Percentiles rank a stretch among this genome's conserved stretches.
Evolutionary conservation across 2,329 filamentous ascomycete genomes (phyloP).

Genomic region (Podosphaera aphanis): DNA sequence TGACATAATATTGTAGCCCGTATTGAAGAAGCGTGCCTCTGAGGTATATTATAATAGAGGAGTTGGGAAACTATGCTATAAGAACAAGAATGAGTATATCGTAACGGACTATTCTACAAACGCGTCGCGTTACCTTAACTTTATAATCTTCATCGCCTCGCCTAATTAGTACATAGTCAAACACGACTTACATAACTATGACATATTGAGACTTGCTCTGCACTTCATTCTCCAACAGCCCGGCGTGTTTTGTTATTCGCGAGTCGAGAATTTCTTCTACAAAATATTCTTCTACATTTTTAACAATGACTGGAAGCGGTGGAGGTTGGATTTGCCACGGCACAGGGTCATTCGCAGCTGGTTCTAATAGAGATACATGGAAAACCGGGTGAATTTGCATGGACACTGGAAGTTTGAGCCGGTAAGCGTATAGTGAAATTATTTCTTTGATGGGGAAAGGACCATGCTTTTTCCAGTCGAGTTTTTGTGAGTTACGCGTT

Average conservation of each 20-base stretch:
- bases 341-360: not conserved
- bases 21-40: too few species aligned
- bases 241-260: not conserved
- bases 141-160: too few species aligned
- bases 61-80: too few species aligned
- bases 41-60: too few species aligned
- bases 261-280: not conserved
- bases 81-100: too few species aligned
- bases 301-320: not conserved
- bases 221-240: too few species aligned
- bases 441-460: constrained; percentile 1
- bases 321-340: not conserved
- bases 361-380: constrained; percentile 2
- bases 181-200: too few species aligned
- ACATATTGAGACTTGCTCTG: too few species aligned
- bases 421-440: not conserved
- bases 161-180: too few species aligned
- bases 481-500: not conserved
- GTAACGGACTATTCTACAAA: too few species aligned
- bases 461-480: not conserved
- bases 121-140: too few species aligned
- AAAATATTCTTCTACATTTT: not conserved
- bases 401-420: not conserved
- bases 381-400: constrained; percentile 2
- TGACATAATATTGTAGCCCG: not conserved